Evolutionary conservation across 2,329 filamentous ascomycete species (phyloP), one percentile per base, ranked within the genome.

Genomic region (Phyllosticta ampelicida): DNA sequence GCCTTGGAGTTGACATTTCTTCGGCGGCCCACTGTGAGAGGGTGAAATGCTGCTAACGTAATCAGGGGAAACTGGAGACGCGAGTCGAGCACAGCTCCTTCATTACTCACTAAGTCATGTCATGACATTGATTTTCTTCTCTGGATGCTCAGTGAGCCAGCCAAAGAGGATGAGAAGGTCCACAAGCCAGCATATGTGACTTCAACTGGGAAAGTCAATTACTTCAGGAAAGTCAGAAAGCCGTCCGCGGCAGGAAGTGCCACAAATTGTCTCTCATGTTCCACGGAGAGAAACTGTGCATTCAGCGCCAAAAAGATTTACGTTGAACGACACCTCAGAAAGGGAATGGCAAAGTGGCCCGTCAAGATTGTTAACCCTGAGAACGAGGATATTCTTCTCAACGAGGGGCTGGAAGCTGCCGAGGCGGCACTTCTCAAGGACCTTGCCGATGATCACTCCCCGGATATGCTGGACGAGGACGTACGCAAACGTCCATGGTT

Each of bases 61-160:
- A 16, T 9, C 58, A 80, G 89, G 51, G 94, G 94, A 16, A 96
- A 97, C 73, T 97, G 94, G 94, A 83, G 92, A 5, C 89, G 88
- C 62, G 84, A 89, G 63, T 86, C 83, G 0, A 86, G 76, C 5
- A 85, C 81, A n/a, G 91, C 81, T 21, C 92, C 86, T 6, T 92
- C 88, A 1, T 78, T 99, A 1, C 79, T 99, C 28, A 96, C 92
- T 2, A 99, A 97, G 73, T 95, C 89, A 60, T 97, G 94, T 65
- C 94, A 99, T 67, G 94, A 99, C 65, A 88, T 99, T 54, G 94
- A 99, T 68, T 83, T 97, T 59, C 75, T 97, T 4, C 77, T 97
- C 16, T 99, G 94, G 94, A 75, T 97, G 52, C 79, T 97, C 10
- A 55, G 57, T 23, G 57, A 55, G 30, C 57, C 57, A 11, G 57